These are phyloP conservation scores for Nakazawaea pomicola DNA, from an alignment of 805 yeast genomes.

Conservation along the genomic window DNA sequence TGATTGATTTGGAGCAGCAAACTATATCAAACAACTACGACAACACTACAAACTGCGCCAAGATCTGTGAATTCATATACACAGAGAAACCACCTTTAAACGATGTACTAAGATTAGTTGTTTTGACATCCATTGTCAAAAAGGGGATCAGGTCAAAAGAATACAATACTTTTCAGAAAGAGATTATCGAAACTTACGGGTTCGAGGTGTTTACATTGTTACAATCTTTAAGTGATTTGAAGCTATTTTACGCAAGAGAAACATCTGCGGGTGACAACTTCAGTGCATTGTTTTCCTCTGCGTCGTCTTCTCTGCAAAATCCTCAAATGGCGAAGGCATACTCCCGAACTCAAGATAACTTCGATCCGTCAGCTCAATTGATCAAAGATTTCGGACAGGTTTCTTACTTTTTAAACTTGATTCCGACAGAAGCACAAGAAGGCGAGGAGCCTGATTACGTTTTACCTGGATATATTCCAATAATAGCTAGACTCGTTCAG, in stretches of 20 bases:
- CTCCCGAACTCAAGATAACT: neutral
- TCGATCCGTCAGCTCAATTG: conserved; percentile 17
- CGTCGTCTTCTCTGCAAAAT: too few species aligned
- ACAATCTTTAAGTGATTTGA: conserved; percentile 42
- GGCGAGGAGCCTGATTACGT: conserved; percentile 48
- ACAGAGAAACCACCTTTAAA: conserved; percentile 33
- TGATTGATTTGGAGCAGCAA: conserved; percentile 65
- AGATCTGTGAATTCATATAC: conserved; percentile 46
- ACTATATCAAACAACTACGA: conserved; percentile 51
- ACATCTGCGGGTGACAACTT: conserved; percentile 14
- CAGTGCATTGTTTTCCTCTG: conserved; percentile 11
- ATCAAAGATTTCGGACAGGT: conserved; percentile 29
- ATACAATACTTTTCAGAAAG: conserved; percentile 46
- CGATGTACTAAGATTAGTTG: conserved; percentile 47
- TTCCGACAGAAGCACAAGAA: conserved; percentile 36
- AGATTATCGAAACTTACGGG: conserved; percentile 63
- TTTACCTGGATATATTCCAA: conserved; percentile 80
- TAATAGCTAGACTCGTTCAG: conserved; percentile 44
- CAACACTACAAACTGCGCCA: conserved; percentile 28
- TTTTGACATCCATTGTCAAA: conserved; percentile 56
- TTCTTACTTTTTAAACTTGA: conserved; percentile 40
- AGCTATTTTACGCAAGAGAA: conserved; percentile 37
- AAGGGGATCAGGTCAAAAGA: conserved; percentile 69
- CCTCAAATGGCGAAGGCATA: too few species aligned
- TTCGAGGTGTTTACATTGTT: conserved; percentile 42